Evolutionary conservation across 768 basidiomycete genomes (phyloP), one percentile per base, ranked within the genome.

Genomic region (Leccinum subtestaceum): DNA sequence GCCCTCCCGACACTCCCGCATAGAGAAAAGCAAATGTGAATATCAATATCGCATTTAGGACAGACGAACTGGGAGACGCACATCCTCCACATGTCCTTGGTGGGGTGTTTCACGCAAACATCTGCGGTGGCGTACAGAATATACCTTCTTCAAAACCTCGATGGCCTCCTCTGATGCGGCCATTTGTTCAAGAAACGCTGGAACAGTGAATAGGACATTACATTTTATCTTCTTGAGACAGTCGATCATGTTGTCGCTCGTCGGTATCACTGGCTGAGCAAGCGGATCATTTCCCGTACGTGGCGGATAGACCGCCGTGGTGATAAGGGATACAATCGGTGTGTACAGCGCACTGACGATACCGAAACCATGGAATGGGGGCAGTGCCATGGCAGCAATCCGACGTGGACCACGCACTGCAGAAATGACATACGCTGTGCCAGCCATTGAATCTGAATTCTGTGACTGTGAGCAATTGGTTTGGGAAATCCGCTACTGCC

Each of bases 401-500:
- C 72, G 62, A 25, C 57, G 64, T 13, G 67, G 60, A 0, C 11
- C 17, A 36, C 0, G 15, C 23, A 25, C 2, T n/a, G 5, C 2
- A 3, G 15, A 21, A 4, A 23, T 11, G 9, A 65, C 76, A 49
- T 63, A 80, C 80, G 64, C 13, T 72, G 69, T 1, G 58, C 43
- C 9, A 71, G 54, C 73, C 77, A 77, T 29, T 80, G 72, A 5
- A 70, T 53, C 27, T 29, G 29, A 29, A 29, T 29, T 29, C 29
- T 29, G 29, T 78, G 54, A 1, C 68, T 76, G 46, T 77, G 70
- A 2, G 71, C 61, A 27, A 82, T 77, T 1, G 79, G 74, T 63
- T 81, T 82, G 2, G 81, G 81, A 32, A 80, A 70, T 17, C 79
- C 81, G 4, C 78, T 80, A 4, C 80, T 81, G 12, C 81, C 81